A percentile compares a stretch with the other conserved stretches of the same genome.
Conservation (phyloP, 169 alveolate genomes). For the Eimeria acervulina region DNA sequence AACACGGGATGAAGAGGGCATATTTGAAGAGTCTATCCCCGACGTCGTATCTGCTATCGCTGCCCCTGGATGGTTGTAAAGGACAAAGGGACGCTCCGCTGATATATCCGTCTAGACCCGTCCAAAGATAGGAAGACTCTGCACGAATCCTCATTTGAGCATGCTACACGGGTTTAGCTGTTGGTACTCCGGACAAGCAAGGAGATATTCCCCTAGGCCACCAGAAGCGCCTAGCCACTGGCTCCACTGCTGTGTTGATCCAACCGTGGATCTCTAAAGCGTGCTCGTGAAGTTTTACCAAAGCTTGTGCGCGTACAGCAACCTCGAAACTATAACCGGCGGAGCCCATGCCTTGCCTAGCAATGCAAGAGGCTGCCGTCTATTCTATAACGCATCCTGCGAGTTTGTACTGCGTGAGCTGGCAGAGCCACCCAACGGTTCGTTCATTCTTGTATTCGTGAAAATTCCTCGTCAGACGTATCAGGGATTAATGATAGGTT, state of each 20-base stretch:
- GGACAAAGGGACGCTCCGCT: background rate
- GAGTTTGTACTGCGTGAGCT: background rate
- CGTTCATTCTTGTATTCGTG: background rate
- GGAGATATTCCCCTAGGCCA: background rate
- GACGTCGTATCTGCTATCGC: background rate
- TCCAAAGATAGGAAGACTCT: background rate
- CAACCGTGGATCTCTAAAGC: too few relatives aligned
- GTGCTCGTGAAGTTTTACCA: too few relatives aligned
- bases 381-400: background rate
- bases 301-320: too few relatives aligned
- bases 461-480: background rate
- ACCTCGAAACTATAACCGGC: too few relatives aligned
- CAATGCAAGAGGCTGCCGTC: background rate
- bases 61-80: background rate
- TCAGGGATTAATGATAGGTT: background rate
- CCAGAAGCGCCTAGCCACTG: too few relatives aligned
- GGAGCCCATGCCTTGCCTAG: too few relatives aligned
- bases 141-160: background rate
- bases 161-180: background rate
- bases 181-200: background rate
- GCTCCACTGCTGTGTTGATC: too few relatives aligned
- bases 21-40: background rate
- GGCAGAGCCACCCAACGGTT: background rate
- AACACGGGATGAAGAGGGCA: background rate
- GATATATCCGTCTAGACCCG: background rate